Evolutionary conservation across 768 basidiomycete species (phyloP).

Genomic region (Lactarius sanguifluus): DNA sequence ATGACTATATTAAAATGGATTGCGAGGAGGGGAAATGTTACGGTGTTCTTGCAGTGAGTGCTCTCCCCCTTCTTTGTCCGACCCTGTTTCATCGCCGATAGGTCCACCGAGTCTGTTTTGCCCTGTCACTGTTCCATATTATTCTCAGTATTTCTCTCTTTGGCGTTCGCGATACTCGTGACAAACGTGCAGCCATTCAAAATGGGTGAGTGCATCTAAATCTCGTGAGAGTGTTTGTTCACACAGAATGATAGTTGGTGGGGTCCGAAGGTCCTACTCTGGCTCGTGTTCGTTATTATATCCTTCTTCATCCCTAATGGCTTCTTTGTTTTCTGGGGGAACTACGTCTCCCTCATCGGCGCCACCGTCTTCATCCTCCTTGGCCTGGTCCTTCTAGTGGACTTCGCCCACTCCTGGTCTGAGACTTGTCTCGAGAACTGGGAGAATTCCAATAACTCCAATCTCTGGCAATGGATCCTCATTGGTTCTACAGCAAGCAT

Average conservation of each 20-base stretch:
- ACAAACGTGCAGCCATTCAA: conserved; percentile 93
- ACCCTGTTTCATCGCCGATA: conserved; percentile 34
- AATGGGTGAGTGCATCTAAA: conserved; percentile 67
- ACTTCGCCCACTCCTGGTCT: conserved; percentile 98
- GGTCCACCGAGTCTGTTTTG: conserved; percentile 97
- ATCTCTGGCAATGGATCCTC: conserved; percentile 94
- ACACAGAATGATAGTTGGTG: conserved; percentile 69
- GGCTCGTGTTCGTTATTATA: conserved; percentile 75
- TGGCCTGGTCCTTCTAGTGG: conserved; percentile 94
- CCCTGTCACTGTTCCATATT: conserved; percentile 84
- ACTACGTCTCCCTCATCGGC: conserved; percentile 87
- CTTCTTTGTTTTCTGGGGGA: conserved; percentile 98
- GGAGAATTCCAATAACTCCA: conserved; percentile 78
- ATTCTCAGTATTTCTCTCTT: conserved; percentile 77
- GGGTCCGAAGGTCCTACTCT: conserved; percentile 93
- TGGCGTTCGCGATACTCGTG: conserved; percentile 85
- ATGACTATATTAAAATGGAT: conserved; percentile 98
- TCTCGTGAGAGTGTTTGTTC: conserved; percentile 19
- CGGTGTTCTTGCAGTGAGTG: conserved; percentile 86
- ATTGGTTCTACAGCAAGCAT: conserved; percentile 89
- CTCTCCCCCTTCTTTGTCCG: background rate
- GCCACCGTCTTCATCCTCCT: conserved; percentile 95
- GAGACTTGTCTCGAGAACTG: conserved; percentile 96
- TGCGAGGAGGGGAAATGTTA: conserved; percentile 93
- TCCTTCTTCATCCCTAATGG: conserved; percentile 96